phyloP scores from a whole-genome alignment of 2,329 filamentous ascomycete species.

The Alternaria novae-zelandiae region DNA sequence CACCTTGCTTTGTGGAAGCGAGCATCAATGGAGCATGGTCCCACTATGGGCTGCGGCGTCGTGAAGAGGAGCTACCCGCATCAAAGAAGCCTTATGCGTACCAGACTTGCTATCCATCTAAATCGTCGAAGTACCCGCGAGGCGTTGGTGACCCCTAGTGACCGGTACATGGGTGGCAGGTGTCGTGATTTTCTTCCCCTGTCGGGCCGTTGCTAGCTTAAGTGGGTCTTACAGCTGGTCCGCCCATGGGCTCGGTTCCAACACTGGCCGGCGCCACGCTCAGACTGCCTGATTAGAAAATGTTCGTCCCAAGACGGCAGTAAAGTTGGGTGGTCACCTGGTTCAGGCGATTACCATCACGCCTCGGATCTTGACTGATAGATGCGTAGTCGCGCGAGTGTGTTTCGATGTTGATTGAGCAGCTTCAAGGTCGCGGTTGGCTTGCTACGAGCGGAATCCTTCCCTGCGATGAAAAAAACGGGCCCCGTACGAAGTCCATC shows the following conservation, averaged over 20 bases:
- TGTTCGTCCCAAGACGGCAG: not conserved
- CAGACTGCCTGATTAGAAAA: not conserved
- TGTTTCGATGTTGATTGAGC: not conserved
- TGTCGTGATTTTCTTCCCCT: not conserved
- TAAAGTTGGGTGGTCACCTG: not conserved
- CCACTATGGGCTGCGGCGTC: not conserved
- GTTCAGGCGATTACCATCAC: not conserved
- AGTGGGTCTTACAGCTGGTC: not conserved
- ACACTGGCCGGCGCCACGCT: not conserved
- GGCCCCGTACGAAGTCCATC: not conserved
- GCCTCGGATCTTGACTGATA: not conserved
- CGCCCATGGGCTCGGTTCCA: not conserved
- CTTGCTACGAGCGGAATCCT: not conserved
- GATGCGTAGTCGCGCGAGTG: not conserved
- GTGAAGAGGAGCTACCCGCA: not conserved
- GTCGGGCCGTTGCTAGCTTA: slow-evolving; percentile 4
- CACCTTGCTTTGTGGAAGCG: not conserved
- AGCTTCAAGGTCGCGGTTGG: not conserved
- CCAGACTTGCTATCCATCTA: not conserved
- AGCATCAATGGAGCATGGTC: not conserved
- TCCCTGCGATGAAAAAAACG: slow-evolving; percentile 7
- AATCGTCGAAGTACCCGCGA: not conserved
- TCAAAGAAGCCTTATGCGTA: not conserved
- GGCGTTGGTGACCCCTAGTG: not conserved
- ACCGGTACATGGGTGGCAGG: not conserved